These are phyloP conservation scores for Sclerotinia nivalis DNA, from an alignment of 2,329 filamentous ascomycete genomes.

Conservation along the genomic window DNA sequence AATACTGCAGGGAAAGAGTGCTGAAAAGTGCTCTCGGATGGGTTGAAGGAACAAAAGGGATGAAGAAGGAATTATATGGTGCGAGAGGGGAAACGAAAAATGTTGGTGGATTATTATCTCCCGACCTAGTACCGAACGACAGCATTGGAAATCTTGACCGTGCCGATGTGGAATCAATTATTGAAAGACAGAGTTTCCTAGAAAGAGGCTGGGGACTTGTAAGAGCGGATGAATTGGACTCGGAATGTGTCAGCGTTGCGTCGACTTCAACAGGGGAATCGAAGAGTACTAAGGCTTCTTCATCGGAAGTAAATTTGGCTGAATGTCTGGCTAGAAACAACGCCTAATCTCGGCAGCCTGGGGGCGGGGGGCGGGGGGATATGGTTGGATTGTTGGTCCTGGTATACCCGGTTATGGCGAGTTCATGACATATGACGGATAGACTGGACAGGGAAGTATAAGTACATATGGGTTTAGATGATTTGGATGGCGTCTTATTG, in stretches of 20 bases:
- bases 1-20: constrained; percentile 31
- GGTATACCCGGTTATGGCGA: constrained; percentile 1
- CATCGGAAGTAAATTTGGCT: background rate
- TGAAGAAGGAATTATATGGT: constrained; percentile 18
- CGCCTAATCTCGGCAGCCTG: background rate
- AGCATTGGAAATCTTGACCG: background rate
- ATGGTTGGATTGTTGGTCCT: background rate
- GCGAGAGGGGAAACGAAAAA: constrained; percentile 18
- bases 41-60: constrained; percentile 27
- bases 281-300: constrained; percentile 3
- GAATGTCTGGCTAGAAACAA: background rate
- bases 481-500: background rate
- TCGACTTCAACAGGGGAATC: background rate
- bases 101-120: constrained; percentile 14
- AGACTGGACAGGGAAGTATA: background rate
- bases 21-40: constrained; percentile 34
- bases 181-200: constrained; percentile 19
- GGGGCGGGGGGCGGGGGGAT: background rate
- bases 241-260: constrained; percentile 18
- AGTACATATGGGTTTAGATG: background rate
- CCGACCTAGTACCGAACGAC: background rate
- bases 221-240: constrained; percentile 12
- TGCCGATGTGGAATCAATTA: constrained; percentile 11
- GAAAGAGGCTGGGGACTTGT: constrained; percentile 20
- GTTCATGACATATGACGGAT: background rate